Evolutionary conservation across 305 asterid genomes (phyloP).

Genomic region (Fraxinus greggii): DNA sequence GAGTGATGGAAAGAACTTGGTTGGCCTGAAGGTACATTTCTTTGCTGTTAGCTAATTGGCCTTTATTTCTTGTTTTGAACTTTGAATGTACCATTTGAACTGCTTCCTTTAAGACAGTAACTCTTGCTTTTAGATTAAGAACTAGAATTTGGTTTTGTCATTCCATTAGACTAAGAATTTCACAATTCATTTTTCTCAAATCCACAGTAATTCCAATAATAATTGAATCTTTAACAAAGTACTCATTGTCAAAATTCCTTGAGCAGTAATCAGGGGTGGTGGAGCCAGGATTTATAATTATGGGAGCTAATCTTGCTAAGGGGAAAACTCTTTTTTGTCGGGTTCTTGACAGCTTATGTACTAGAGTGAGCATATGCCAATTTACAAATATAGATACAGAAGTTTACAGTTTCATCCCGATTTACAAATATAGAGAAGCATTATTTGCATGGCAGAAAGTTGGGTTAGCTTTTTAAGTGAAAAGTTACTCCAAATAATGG

Average conservation of each 20-base stretch:
- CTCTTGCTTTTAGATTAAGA: neutral
- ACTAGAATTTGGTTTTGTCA: neutral
- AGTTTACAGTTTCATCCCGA: neutral
- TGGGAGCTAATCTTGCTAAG: neutral
- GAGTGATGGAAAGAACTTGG: conserved; percentile 20
- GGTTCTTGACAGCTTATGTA: neutral
- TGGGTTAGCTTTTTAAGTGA: neutral
- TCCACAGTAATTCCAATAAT: neutral
- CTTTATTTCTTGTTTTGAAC: neutral
- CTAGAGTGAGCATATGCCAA: neutral
- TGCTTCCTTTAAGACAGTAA: neutral
- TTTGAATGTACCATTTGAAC: neutral
- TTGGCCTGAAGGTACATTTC: conserved; percentile 25
- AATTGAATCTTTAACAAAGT: neutral
- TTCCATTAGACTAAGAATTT: neutral
- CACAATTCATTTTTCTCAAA: neutral
- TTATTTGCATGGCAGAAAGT: neutral
- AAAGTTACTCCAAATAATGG: neutral
- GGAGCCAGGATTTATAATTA: neutral
- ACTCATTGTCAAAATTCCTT: neutral
- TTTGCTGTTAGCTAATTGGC: neutral
- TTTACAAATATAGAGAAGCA: neutral
- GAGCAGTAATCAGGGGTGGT: neutral
- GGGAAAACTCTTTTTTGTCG: neutral
- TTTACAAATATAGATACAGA: neutral